Percentiles rank a stretch among this genome's conserved stretches.
These are phyloP conservation scores for Astragalus glycyphyllos DNA, from an alignment of 306 rosid species.

Conservation along the genomic window DNA sequence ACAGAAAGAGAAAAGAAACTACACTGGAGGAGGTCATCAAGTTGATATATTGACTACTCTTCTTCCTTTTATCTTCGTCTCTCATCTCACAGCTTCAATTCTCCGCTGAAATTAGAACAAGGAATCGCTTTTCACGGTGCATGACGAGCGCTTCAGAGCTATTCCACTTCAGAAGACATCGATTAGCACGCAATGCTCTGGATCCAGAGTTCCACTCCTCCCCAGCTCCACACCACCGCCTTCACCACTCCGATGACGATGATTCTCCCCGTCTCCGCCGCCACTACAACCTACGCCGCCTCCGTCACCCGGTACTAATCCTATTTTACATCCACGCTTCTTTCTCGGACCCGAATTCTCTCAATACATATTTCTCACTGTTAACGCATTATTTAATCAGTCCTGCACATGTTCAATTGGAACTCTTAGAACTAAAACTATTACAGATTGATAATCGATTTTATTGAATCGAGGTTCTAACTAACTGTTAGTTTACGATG, in stretches of 20 bases:
- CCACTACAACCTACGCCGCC: conserved; percentile 49
- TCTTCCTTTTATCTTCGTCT: background rate
- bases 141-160: conserved; percentile 99
- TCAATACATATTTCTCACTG: background rate
- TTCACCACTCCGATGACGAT: conserved; percentile 52
- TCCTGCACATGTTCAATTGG: background rate
- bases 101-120: background rate
- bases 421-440: background rate
- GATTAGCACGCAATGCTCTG: conserved; percentile 62
- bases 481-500: background rate
- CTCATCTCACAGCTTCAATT: background rate
- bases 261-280: conserved; percentile 62
- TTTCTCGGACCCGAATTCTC: background rate
- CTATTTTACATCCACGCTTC: background rate
- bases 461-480: background rate
- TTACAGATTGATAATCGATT: background rate
- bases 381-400: background rate
- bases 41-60: background rate
- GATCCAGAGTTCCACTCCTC: conserved; percentile 51
- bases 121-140: conserved; percentile 38
- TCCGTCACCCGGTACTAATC: conserved; percentile 47
- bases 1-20: background rate
- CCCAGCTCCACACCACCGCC: conserved; percentile 37
- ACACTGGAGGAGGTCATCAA: background rate
- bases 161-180: conserved; percentile 71